Percentiles rank a stretch among this genome's conserved stretches.
Conservation (phyloP, 2,329 filamentous ascomycete genomes). For the Biscogniauxia mediterranea region DNA sequence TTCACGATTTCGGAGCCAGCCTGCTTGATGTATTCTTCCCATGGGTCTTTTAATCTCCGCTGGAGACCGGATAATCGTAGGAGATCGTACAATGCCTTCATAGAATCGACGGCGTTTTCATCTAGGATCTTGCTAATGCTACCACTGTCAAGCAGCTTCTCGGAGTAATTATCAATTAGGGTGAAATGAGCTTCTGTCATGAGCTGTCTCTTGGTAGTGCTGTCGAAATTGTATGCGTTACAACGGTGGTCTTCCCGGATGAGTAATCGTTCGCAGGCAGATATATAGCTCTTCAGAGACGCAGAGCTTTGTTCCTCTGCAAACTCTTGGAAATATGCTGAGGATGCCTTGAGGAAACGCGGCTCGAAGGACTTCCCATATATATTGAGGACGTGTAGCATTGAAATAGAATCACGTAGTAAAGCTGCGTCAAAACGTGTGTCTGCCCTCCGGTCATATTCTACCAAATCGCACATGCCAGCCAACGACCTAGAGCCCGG, state of each 20-base stretch:
- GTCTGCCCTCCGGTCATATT: conserved; percentile 63
- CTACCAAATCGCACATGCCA: conserved; percentile 75
- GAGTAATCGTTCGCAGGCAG: conserved; percentile 66
- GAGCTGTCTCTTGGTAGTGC: conserved; percentile 75
- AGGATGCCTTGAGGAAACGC: conserved; percentile 65
- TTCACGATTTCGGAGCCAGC: conserved; percentile 77
- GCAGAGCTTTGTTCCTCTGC: conserved; percentile 63
- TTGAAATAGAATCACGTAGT: conserved; percentile 73
- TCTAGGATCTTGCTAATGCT: conserved; percentile 73
- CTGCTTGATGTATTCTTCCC: conserved; percentile 74
- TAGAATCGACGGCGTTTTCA: conserved; percentile 64
- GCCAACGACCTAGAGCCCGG: conserved; percentile 40
- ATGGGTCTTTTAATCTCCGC: conserved; percentile 66
- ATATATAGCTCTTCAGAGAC: conserved; percentile 73
- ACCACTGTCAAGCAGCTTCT: conserved; percentile 61
- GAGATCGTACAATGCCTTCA: conserved; percentile 76
- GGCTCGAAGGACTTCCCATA: conserved; percentile 82
- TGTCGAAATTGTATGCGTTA: conserved; percentile 77
- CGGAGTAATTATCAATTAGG: conserved; percentile 67
- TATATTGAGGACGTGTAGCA: conserved; percentile 81
- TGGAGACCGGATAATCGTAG: conserved; percentile 71
- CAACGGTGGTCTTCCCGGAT: conserved; percentile 72
- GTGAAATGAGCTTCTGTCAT: conserved; percentile 70
- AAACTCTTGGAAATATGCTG: conserved; percentile 67
- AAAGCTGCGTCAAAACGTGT: conserved; percentile 58